phyloP scores from a whole-genome alignment of 106 monocot genomes.

The Platanthera guangdongensis region DNA sequence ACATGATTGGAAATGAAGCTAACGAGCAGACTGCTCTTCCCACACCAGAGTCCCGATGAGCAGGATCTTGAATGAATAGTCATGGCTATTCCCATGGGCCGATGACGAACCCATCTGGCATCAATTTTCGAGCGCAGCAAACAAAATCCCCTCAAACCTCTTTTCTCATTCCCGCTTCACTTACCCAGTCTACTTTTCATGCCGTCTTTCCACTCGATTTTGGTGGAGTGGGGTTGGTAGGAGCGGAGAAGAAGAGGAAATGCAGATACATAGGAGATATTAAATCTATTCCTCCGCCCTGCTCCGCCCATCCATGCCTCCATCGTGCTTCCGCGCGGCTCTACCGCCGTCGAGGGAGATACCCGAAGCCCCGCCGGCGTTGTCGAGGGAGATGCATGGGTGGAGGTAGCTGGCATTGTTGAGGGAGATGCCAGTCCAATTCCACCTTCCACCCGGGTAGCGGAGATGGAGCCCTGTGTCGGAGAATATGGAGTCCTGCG shows the following conservation, averaged over 20 bases:
- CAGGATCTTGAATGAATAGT: conserved; percentile 57
- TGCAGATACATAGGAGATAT: not conserved
- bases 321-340: too few relatives aligned
- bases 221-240: not conserved
- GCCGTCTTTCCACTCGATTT: not conserved
- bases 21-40: conserved; percentile 59
- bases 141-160: not conserved
- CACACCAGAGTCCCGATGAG: conserved; percentile 62
- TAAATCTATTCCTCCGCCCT: too few relatives aligned
- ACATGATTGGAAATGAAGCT: conserved; percentile 41
- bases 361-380: too few relatives aligned
- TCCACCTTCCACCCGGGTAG: too few relatives aligned
- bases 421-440: too few relatives aligned
- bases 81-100: conserved; percentile 9
- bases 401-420: too few relatives aligned
- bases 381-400: too few relatives aligned
- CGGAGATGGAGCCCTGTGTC: too few relatives aligned
- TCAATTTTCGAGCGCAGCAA: too few relatives aligned
- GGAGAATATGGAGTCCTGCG: too few relatives aligned
- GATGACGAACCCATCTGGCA: conserved; percentile 7
- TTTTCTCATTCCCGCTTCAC: not conserved
- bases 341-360: too few relatives aligned
- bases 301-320: too few relatives aligned
- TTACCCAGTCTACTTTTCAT: not conserved
- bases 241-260: not conserved